phyloP scores from a whole-genome alignment of 2,329 filamentous ascomycete genomes.

The Orbilia blumenaviensis region DNA sequence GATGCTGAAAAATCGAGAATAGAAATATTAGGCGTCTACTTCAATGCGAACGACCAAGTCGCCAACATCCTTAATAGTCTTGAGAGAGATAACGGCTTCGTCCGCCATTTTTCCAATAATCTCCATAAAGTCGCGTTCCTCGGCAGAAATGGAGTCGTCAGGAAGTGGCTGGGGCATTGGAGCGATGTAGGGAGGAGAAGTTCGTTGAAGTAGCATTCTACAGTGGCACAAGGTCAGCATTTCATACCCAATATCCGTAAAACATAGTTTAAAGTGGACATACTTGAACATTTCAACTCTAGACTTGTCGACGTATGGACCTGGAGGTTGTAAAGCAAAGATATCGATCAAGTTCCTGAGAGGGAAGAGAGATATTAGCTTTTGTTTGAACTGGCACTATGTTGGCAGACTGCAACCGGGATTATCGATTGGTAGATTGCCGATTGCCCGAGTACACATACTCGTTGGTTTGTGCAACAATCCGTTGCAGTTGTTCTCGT shows the following conservation, averaged over 20 bases:
- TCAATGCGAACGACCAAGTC: constrained; percentile 50
- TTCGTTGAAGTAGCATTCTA: constrained; percentile 48
- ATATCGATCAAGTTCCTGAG: constrained; percentile 52
- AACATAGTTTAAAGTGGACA: not conserved
- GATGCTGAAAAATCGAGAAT: not conserved
- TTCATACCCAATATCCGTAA: not conserved
- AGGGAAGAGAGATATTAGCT: constrained; percentile 1
- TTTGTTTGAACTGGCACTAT: not conserved
- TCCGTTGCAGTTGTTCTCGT: constrained; percentile 52
- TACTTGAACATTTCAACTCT: constrained; percentile 53
- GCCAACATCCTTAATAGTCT: constrained; percentile 51
- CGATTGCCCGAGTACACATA: constrained; percentile 31
- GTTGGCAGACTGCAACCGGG: not conserved
- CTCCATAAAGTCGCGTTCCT: constrained; percentile 53
- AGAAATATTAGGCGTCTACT: constrained; percentile 47
- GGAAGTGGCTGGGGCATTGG: constrained; percentile 52
- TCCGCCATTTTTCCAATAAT: constrained; percentile 52
- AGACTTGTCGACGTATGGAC: constrained; percentile 47
- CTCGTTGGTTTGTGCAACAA: constrained; percentile 54
- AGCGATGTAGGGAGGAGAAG: constrained; percentile 44
- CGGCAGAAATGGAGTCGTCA: constrained; percentile 50
- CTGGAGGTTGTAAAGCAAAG: constrained; percentile 41
- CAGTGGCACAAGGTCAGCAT: constrained; percentile 10
- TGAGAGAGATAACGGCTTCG: constrained; percentile 51
- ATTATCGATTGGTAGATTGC: constrained; percentile 33